These are phyloP conservation scores for Coemansia nantahalensis DNA, from an alignment of 192 early-diverging fungal genomes.

Conservation along the genomic window DNA sequence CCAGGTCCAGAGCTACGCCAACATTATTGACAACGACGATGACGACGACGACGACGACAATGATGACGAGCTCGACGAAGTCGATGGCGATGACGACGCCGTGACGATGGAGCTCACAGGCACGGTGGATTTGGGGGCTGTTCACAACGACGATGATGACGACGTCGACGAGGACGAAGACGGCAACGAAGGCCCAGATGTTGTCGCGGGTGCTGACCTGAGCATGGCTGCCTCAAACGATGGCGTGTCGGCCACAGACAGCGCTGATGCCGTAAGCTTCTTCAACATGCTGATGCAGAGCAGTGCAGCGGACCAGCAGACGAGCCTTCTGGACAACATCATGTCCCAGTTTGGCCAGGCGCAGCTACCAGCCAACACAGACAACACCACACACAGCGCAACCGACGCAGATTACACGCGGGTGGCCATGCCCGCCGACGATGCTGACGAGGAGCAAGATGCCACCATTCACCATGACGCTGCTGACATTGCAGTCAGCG, in stretches of 20 bases:
- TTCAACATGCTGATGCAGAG: constrained; percentile 38
- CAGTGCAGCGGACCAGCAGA: constrained; percentile 15
- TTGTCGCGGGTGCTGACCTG: too few relatives aligned
- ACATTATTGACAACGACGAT: constrained; percentile 16
- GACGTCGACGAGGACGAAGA: constrained; percentile 1
- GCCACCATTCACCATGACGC: constrained; percentile 3
- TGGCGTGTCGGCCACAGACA: background rate
- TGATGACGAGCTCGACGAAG: constrained; percentile 22
- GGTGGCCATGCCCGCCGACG: constrained; percentile 12
- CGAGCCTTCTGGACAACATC: constrained; percentile 47
- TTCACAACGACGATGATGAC: constrained; percentile 1
- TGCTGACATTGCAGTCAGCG: background rate
- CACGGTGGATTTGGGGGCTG: constrained; percentile 30
- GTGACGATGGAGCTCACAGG: constrained; percentile 46
- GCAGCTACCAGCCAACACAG: constrained; percentile 6
- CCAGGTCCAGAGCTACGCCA: constrained; percentile 4
- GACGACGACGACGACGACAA: constrained; percentile 15
- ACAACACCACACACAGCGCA: constrained; percentile 2
- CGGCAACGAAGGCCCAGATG: background rate
- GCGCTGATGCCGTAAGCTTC: constrained; percentile 19
- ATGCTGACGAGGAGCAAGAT: constrained; percentile 8
- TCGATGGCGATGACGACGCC: constrained; percentile 38
- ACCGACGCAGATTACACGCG: constrained; percentile 28
- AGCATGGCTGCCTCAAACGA: background rate
- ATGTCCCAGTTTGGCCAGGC: constrained; percentile 32